Percentiles rank a stretch among this genome's conserved stretches.
These are phyloP conservation scores for Tympanopsis confertula DNA, from an alignment of 2,329 filamentous ascomycete species.

Conservation along the genomic window DNA sequence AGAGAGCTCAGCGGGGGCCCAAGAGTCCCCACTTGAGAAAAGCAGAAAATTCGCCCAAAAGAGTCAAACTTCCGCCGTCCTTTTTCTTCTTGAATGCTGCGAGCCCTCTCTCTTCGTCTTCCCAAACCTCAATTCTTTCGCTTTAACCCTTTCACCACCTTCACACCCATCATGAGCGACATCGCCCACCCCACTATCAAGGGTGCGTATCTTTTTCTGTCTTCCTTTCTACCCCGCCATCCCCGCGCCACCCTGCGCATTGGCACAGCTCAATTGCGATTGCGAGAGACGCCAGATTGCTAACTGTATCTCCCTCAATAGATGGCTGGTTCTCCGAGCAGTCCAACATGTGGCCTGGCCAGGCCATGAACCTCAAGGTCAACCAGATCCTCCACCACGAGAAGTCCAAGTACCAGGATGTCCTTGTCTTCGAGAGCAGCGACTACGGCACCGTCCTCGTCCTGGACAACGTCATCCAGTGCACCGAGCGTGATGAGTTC, in stretches of 20 bases:
- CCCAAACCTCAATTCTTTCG: no score
- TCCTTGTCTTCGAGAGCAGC: slow-evolving; percentile 96
- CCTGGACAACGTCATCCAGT: slow-evolving; percentile 97
- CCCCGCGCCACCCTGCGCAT: no score
- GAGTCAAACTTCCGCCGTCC: no score
- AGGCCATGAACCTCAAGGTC: slow-evolving; percentile 97
- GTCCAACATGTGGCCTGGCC: slow-evolving; percentile 91
- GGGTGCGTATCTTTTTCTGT: background rate
- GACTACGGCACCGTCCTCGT: slow-evolving; percentile 94
- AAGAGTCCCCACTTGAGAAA: no score
- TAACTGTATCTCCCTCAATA: no score
- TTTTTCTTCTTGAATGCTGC: background rate
- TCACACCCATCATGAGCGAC: background rate
- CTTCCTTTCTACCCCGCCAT: no score
- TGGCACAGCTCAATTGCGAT: no score
- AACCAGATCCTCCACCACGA: slow-evolving; percentile 98
- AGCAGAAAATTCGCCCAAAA: no score
- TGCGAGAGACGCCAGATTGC: no score
- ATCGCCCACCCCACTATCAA: slow-evolving; percentile 1
- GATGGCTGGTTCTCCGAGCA: slow-evolving; percentile 99
- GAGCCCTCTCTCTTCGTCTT: background rate
- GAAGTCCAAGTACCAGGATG: slow-evolving; percentile 98
- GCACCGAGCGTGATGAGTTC: slow-evolving; percentile 97
- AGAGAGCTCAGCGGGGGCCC: no score
- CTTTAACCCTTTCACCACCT: background rate